Evolutionary conservation across 139 green algal genomes (phyloP), one percentile per base, ranked within the genome.

Genomic region (Auxenochlorella pyrenoidosa): DNA sequence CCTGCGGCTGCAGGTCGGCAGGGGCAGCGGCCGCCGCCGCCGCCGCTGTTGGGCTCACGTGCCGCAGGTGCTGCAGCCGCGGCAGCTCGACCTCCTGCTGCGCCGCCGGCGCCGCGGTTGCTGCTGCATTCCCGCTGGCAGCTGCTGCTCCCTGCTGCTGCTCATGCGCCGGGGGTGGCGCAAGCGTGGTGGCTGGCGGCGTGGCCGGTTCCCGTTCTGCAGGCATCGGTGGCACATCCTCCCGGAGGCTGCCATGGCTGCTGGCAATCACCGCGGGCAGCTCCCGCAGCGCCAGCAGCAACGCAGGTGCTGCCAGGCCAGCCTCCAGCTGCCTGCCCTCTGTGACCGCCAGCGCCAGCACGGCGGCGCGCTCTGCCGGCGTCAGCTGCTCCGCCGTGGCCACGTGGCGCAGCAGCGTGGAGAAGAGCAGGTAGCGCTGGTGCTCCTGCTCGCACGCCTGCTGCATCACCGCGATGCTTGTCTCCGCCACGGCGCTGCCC

Each of bases 361-460:
- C 63, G 5, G 79, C 87, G 38, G 65, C 79, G 22, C 91, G 84
- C 75, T 90, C 59, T 3, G 22, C n/a, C 1, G 41, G 36, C 26
- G 43, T 24, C 44, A 87, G 83, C 54, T 51, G 40, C 32, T 75
- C 47, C 8, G 68, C 78, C 6, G 58, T 40, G 43, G 75, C 82
- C 26, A 85, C 82, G 86, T 94, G 90, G n/a, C 83, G 86, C 59
- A 93, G 32, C 51, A 94, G 66, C n/a, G 66, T 68, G 54, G 75
- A 88, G 77, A 90, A 90, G 70, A 94, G 85, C 71, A 91, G 72
- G 82, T 90, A 94, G 51, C 75, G 71, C 86, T 94, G 92, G 59
- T 91, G 90, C 78, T 93, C 89, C 80, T 87, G 79, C 44, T 75
- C n/a, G 72, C 89, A 94, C 0, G 92, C 84, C 76, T 89, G 63